A percentile compares a stretch with the other conserved stretches of the same genome.
Conservation (phyloP, 345 rosid species). For the Carallia brachiata region DNA sequence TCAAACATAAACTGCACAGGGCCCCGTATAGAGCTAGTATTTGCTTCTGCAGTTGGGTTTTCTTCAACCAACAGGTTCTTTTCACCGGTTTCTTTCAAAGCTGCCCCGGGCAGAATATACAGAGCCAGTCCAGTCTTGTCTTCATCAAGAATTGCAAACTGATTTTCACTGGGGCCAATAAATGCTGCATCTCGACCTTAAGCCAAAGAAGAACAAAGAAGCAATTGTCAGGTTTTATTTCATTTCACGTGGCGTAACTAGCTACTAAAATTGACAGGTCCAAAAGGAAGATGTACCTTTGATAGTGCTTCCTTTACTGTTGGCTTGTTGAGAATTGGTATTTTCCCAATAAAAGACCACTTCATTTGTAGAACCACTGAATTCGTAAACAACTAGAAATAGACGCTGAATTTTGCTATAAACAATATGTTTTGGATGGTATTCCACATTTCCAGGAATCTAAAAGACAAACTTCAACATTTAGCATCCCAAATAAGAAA, state of each 20-base stretch:
- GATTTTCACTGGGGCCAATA: slow-evolving; percentile 77
- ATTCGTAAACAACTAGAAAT: slow-evolving; percentile 84
- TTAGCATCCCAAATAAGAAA: slow-evolving; percentile 6
- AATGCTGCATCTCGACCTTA: slow-evolving; percentile 92
- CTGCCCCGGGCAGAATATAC: slow-evolving; percentile 70
- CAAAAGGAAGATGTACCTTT: slow-evolving; percentile 54
- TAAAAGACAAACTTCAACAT: slow-evolving; percentile 26
- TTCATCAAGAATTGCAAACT: slow-evolving; percentile 89
- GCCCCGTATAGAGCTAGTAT: slow-evolving; percentile 66
- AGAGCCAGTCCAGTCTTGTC: slow-evolving; percentile 82
- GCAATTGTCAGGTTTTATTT: not conserved
- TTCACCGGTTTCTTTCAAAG: slow-evolving; percentile 53
- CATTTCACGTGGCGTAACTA: not conserved
- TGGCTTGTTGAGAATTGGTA: slow-evolving; percentile 54
- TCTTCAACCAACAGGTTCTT: slow-evolving; percentile 56
- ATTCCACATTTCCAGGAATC: slow-evolving; percentile 85
- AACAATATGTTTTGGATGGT: slow-evolving; percentile 64
- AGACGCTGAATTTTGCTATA: slow-evolving; percentile 71
- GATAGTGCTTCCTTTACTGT: slow-evolving; percentile 73
- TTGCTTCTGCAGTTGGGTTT: slow-evolving; percentile 52
- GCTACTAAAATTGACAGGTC: not conserved
- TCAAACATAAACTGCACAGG: slow-evolving; percentile 88
- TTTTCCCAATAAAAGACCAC: slow-evolving; percentile 95
- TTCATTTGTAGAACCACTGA: slow-evolving; percentile 75
- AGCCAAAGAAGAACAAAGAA: slow-evolving; percentile 10